Percentiles rank a stretch among this genome's conserved stretches.
These are phyloP conservation scores for Aspergillus ostianus DNA, from an alignment of 495 filamentous ascomycete species.

Conservation along the genomic window DNA sequence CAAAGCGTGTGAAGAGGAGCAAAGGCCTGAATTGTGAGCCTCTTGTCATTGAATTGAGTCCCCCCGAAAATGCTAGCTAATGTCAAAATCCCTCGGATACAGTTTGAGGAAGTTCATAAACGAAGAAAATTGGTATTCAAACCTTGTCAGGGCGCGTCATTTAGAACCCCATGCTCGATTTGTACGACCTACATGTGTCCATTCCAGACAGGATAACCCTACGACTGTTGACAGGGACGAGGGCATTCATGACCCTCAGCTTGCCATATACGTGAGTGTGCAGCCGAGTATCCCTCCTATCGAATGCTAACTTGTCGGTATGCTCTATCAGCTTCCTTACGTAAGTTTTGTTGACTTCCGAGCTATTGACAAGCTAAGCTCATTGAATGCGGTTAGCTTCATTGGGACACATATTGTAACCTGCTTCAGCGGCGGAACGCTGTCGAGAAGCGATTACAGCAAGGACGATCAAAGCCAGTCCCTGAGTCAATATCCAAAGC, in stretches of 20 bases:
- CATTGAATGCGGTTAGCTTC: slow-evolving; percentile 45
- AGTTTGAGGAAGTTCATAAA: slow-evolving; percentile 53
- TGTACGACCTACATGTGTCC: slow-evolving; percentile 39
- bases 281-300: not conserved
- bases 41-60: not conserved
- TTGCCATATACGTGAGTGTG: slow-evolving; percentile 41
- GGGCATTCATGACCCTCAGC: slow-evolving; percentile 31
- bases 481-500: slow-evolving; percentile 53
- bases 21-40: slow-evolving; percentile 29
- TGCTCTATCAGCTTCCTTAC: slow-evolving; percentile 6
- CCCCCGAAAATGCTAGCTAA: not conserved
- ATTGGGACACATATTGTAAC: slow-evolving; percentile 65
- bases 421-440: slow-evolving; percentile 59
- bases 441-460: slow-evolving; percentile 51
- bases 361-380: not conserved
- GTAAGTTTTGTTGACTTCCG: not conserved
- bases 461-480: slow-evolving; percentile 58
- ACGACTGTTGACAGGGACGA: slow-evolving; percentile 22
- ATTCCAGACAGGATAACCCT: slow-evolving; percentile 31
- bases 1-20: slow-evolving; percentile 25
- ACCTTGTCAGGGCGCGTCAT: slow-evolving; percentile 48
- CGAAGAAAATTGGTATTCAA: slow-evolving; percentile 43
- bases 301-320: not conserved
- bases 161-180: slow-evolving; percentile 46
- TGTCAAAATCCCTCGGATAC: not conserved